Percentiles rank a stretch among this genome's conserved stretches.
phyloP scores from a whole-genome alignment of 2,329 filamentous ascomycete genomes.

The Geosmithia putterillii region DNA sequence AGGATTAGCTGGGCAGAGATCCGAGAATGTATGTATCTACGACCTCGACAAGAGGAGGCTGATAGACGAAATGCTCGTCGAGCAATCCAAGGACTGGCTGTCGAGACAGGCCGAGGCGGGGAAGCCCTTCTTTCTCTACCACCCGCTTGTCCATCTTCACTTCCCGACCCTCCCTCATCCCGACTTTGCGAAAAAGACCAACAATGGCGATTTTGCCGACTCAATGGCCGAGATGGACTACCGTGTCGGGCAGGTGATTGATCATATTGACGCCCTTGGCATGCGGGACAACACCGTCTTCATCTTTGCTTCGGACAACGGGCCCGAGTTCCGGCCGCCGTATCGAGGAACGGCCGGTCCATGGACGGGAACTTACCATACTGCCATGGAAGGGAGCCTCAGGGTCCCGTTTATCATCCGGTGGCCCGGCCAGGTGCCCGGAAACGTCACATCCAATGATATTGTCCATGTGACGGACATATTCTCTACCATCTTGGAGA shows the following conservation, averaged over 20 bases:
- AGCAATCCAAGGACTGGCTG: conserved; percentile 17
- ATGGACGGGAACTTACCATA: conserved; percentile 21
- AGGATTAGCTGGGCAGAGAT: conserved; percentile 11
- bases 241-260: conserved; percentile 16
- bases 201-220: conserved; percentile 17
- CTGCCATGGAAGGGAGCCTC: conserved; percentile 21
- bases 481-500: conserved; percentile 15
- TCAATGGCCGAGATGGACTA: conserved; percentile 20
- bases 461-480: conserved; percentile 20
- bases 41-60: conserved; percentile 15
- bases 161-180: conserved; percentile 18
- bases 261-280: conserved; percentile 15
- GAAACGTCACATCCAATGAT: conserved; percentile 13
- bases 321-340: conserved; percentile 17
- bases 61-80: conserved; percentile 19
- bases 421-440: conserved; percentile 17
- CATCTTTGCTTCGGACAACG: conserved; percentile 22
- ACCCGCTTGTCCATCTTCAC: conserved; percentile 18
- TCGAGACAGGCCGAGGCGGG: conserved; percentile 9
- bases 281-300: conserved; percentile 16
- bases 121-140: conserved; percentile 18
- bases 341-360: conserved; percentile 18
- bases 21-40: conserved; percentile 17
- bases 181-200: conserved; percentile 14
- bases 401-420: conserved; percentile 20